Base-by-base conservation (phyloP, 495 filamentous ascomycete species). In the Xylaria telfairii region DNA sequence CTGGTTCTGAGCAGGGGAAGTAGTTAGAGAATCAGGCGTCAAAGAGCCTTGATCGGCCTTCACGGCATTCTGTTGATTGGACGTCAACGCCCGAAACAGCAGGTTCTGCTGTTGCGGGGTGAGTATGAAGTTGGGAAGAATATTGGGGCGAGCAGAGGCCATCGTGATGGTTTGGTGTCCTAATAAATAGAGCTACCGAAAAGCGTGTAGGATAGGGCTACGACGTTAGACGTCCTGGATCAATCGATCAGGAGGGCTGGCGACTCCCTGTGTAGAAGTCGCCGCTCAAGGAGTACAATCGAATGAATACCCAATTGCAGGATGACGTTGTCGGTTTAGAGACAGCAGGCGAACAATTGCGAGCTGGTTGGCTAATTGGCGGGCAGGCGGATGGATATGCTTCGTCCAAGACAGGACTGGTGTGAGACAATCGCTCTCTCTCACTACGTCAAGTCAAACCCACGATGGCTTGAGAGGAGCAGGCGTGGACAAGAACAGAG, bases 91-190 rank as follows among this genome's bases (percentile, higher is more conserved):
- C 56, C 93, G 92, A 49, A 94, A 90, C 51, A 98, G 83, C 47
- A 98, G 90, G 76, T 92, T 91, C 82, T 98, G 93, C 80, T 99
- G 93, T 75, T 92, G 90, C 21, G 92, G 90, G 46, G 93, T 93
- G 70, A 97, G 91, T 77, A 85, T 77, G 75, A 85, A 81, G 65
- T 82, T 78, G 62, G 79, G 76, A 13, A 84, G 75, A 12, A 81
- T 73, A 57, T 81, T 80, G 30, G 73, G 68, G 49, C 78, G 80
- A 70, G 81, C 72, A 65, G 82, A 84, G 68, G 82, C 80, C 83
- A 85, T 85, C 42, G 75, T 83, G 81, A 60, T 68, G 42, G 78
- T 80, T 41, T 81, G 77, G 46, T 4, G 17, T 65, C 34, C 2
- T 7, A 47, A 37, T 51, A 12, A 28, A 46, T 54, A 6, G 51